phyloP scores from a whole-genome alignment of 192 early-diverging fungal species.

The Allomyces macrogynus region DNA sequence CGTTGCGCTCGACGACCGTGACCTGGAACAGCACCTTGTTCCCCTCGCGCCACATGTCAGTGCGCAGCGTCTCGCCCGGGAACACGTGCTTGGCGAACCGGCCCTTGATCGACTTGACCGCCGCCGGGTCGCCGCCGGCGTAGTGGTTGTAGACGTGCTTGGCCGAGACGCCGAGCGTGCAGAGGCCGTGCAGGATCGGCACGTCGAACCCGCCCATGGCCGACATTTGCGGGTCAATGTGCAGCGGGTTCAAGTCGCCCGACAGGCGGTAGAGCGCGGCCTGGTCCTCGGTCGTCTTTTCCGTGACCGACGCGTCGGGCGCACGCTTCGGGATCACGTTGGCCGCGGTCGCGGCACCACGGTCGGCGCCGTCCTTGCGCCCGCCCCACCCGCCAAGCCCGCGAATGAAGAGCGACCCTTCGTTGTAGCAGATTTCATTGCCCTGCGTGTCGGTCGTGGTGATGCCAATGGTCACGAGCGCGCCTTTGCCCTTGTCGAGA shows the following conservation, averaged over 20 bases:
- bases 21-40: slow-evolving; percentile 85
- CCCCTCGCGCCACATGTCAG: slow-evolving; percentile 75
- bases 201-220: slow-evolving; percentile 85
- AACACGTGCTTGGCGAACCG: slow-evolving; percentile 71
- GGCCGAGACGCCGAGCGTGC: slow-evolving; percentile 74
- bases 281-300: slow-evolving; percentile 78
- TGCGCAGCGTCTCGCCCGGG: slow-evolving; percentile 95
- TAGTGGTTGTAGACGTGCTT: slow-evolving; percentile 71
- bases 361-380: slow-evolving; percentile 39
- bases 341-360: slow-evolving; percentile 54
- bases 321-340: slow-evolving; percentile 63
- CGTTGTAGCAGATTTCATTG: slow-evolving; percentile 59
- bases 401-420: slow-evolving; percentile 87
- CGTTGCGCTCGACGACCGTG: slow-evolving; percentile 80
- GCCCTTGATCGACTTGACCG: slow-evolving; percentile 72
- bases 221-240: slow-evolving; percentile 90
- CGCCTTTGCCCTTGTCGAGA: slow-evolving; percentile 93
- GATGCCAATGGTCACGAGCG: slow-evolving; percentile 60
- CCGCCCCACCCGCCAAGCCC: slow-evolving; percentile 72
- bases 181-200: slow-evolving; percentile 92
- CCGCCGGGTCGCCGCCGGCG: slow-evolving; percentile 44
- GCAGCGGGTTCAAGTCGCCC: slow-evolving; percentile 93
- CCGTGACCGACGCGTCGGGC: slow-evolving; percentile 60
- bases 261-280: slow-evolving; percentile 89
- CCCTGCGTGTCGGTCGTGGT: slow-evolving; percentile 53